Evolutionary conservation across 2,329 filamentous ascomycete species (phyloP), one percentile per base, ranked within the genome.

Genomic region (Lachnellula hyalina): DNA sequence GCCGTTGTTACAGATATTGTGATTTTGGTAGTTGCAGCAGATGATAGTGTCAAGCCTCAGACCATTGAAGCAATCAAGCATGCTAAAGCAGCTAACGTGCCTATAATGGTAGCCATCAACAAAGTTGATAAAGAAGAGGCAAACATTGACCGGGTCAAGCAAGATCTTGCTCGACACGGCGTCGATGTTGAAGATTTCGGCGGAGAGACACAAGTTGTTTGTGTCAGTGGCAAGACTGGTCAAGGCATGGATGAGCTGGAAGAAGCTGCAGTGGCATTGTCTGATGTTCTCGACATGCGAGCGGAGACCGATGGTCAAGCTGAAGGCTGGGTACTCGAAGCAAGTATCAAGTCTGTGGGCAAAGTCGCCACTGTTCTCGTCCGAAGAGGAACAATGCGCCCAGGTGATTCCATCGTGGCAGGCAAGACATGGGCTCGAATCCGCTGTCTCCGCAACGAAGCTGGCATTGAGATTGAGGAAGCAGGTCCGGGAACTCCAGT

Each of bases 1-100:
- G 95, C 94, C 34, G 90, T 93, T 58, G 91, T 97, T 48, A 99
- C 95, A 0, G 94, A 99, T 69, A 96, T 99, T 62, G 90, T 99
- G 14, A 87, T 99, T 42, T 75, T 99, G 19, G 94, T 99, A 0
- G 93, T 99, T 21, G 94, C 94, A 6, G 93, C 93, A 8, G 94
- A 99, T 69, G 95, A 99, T 69, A 94, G 91, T 68, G 93, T 99
- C 64, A 99, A 94, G 77, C 94, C 94, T 3, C 94, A 99, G 68
- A 99, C 95, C 0, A 77, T 97, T 2, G 94, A 99, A 75, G 94
- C 94, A 5, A 85, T 99, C 68, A 96, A 95, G 71, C 94, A 99
- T 69, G 93, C 94, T 7, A 87, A 86, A 54, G 79, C 82, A 32
- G 90, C 94, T 49, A 87, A 88, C 58, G 94, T 97, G 0, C 93